Evolutionary conservation across 2,329 filamentous ascomycete genomes (phyloP).

Genomic region (Dothiorella sarmentorum): DNA sequence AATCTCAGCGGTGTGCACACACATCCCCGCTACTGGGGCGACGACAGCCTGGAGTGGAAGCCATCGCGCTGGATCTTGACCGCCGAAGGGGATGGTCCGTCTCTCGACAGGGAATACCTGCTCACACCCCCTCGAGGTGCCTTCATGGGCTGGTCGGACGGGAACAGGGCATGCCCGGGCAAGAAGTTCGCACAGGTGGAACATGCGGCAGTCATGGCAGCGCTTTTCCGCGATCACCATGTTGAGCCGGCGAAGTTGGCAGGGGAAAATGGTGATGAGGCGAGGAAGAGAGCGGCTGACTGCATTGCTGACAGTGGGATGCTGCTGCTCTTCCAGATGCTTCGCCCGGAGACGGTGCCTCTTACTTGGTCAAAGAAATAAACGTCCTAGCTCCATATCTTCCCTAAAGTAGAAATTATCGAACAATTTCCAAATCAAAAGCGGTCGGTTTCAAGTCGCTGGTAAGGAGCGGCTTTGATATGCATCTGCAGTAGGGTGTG

Average conservation of each 20-base stretch:
- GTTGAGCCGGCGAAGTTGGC: constrained; percentile 18
- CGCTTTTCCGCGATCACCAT: constrained; percentile 21
- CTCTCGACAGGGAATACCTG: constrained; percentile 11
- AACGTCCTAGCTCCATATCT: no score
- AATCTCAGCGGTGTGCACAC: constrained; percentile 29
- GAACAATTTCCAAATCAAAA: no score
- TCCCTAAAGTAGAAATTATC: no score
- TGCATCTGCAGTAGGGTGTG: no score
- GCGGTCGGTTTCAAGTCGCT: no score
- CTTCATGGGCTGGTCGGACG: constrained; percentile 23
- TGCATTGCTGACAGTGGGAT: constrained; percentile 20
- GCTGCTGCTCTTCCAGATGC: constrained; percentile 22
- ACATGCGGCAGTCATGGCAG: constrained; percentile 22
- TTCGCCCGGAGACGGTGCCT: constrained; percentile 20
- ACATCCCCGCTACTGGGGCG: constrained; percentile 26
- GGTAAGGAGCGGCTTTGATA: no score
- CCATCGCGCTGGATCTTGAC: constrained; percentile 35
- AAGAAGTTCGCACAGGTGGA: constrained; percentile 28
- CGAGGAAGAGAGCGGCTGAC: constrained; percentile 17
- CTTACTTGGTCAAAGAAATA: constrained; percentile 14
- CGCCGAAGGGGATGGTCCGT: not conserved
- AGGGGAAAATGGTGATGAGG: constrained; percentile 20
- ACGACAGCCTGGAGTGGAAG: constrained; percentile 27
- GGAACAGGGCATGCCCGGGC: constrained; percentile 25
- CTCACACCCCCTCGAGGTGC: constrained; percentile 17